Evolutionary conservation across 2,329 filamentous ascomycete species (phyloP).

Genomic region (Microcyclospora pomicola): DNA sequence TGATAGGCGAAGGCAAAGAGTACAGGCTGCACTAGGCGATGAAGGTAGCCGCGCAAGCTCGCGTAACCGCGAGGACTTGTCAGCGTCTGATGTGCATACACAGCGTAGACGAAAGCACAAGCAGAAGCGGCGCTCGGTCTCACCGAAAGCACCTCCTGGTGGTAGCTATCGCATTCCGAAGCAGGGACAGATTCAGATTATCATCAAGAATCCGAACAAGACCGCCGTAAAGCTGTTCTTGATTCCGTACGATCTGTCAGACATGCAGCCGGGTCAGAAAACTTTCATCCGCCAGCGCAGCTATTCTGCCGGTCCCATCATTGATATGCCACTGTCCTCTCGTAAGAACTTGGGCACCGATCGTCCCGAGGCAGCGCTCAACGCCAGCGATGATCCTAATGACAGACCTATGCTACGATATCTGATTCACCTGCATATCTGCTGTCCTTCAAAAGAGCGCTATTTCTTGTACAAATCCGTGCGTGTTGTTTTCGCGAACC

Average conservation of each 20-base stretch:
- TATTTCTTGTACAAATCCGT: constrained; percentile 87
- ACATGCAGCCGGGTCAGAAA: constrained; percentile 88
- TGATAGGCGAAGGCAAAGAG: constrained; percentile 21
- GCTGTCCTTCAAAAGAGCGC: constrained; percentile 66
- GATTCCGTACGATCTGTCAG: constrained; percentile 78
- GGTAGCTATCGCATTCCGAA: constrained; percentile 90
- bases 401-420: constrained; percentile 71
- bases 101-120: constrained; percentile 30
- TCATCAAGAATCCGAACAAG: constrained; percentile 97
- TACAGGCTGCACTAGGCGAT: constrained; percentile 11
- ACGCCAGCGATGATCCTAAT: constrained; percentile 35
- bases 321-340: constrained; percentile 49
- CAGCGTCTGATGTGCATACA: constrained; percentile 13
- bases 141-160: constrained; percentile 58
- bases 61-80: constrained; percentile 10
- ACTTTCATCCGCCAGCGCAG: constrained; percentile 91
- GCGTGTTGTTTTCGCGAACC: constrained; percentile 89
- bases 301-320: constrained; percentile 75
- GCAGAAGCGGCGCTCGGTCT: constrained; percentile 41
- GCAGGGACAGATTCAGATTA: constrained; percentile 86
- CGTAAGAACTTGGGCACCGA: constrained; percentile 38
- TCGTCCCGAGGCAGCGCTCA: constrained; percentile 38
- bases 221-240: constrained; percentile 94
- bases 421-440: constrained; percentile 85
- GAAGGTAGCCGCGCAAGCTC: constrained; percentile 19